Conservation (phyloP, 805 yeast genomes). For the Scheffersomyces spartinae region DNA sequence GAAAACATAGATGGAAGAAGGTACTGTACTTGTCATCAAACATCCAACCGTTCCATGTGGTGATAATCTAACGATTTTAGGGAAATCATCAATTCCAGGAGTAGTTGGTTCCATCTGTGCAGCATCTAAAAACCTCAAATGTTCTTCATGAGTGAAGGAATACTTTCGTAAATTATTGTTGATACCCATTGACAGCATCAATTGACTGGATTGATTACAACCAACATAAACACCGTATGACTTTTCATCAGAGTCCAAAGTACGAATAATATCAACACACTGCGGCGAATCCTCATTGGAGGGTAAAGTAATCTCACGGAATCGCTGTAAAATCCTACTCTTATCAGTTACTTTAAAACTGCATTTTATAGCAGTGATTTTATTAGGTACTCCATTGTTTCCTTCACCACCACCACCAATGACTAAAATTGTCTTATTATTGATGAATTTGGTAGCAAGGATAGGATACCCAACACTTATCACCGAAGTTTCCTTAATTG, state of each 20-base stretch:
- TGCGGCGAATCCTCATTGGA: conserved; percentile 81
- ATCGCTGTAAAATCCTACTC: conserved; percentile 36
- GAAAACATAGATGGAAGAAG: conserved; percentile 53
- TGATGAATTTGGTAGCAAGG: conserved; percentile 64
- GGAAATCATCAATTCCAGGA: conserved; percentile 40
- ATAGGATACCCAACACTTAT: conserved; percentile 60
- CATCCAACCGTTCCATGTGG: conserved; percentile 54
- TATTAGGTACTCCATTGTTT: conserved; percentile 78
- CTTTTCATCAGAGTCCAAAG: conserved; percentile 12
- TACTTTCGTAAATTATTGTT: conserved; percentile 69
- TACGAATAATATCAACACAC: conserved; percentile 46
- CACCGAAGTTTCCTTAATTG: conserved; percentile 22
- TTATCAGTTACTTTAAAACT: conserved; percentile 38
- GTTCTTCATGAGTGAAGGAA: conserved; percentile 42
- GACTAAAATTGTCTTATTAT: conserved; percentile 48
- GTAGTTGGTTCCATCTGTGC: conserved; percentile 42
- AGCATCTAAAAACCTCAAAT: conserved; percentile 46
- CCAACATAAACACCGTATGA: conserved; percentile 53
- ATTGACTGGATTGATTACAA: conserved; percentile 56
- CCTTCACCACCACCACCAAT: conserved; percentile 98
- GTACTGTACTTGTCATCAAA: conserved; percentile 54
- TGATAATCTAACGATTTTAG: conserved; percentile 49
- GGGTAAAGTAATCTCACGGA: conserved; percentile 49
- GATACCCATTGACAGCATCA: conserved; percentile 42
- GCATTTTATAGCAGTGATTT: conserved; percentile 54